phyloP scores from a whole-genome alignment of 2,329 filamentous ascomycete genomes.

The Aspergillus felis region DNA sequence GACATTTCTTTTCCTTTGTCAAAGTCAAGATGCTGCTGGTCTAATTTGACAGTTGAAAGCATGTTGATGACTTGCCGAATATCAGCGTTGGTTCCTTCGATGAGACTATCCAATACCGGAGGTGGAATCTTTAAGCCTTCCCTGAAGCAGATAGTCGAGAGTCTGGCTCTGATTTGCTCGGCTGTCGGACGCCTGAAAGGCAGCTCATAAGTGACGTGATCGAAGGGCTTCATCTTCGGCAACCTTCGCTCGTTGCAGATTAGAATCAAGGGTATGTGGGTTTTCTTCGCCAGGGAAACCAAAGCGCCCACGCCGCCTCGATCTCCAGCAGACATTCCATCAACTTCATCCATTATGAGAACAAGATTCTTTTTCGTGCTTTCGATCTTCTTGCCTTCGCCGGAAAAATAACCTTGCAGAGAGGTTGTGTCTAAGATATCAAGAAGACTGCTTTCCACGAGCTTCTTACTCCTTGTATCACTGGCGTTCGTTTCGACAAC shows the following conservation, averaged over 20 bases:
- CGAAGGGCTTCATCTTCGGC: slow-evolving; percentile 98
- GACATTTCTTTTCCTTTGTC: slow-evolving; percentile 90
- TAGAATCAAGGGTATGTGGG: slow-evolving; percentile 87
- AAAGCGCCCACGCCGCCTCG: slow-evolving; percentile 92
- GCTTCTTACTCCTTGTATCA: slow-evolving; percentile 90
- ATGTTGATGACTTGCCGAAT: slow-evolving; percentile 99
- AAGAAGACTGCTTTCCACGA: slow-evolving; percentile 82
- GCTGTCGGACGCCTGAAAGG: slow-evolving; percentile 85
- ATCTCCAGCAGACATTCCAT: slow-evolving; percentile 97
- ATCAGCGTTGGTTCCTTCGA: slow-evolving; percentile 92
- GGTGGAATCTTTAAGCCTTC: slow-evolving; percentile 83
- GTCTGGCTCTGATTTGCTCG: slow-evolving; percentile 83
- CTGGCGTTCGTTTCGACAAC: slow-evolving; percentile 94
- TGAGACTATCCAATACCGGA: slow-evolving; percentile 83
- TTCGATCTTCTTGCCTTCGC: slow-evolving; percentile 76
- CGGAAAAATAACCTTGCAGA: slow-evolving; percentile 83
- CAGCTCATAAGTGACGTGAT: slow-evolving; percentile 77
- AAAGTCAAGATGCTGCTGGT: slow-evolving; percentile 73
- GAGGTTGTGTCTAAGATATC: slow-evolving; percentile 94
- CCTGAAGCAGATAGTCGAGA: slow-evolving; percentile 91
- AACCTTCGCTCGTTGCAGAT: slow-evolving; percentile 94
- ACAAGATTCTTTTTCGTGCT: slow-evolving; percentile 85
- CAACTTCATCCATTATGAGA: slow-evolving; percentile 97
- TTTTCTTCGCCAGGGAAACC: slow-evolving; percentile 92
- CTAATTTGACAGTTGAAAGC: slow-evolving; percentile 89